Evolutionary conservation across 257 asterid genomes (phyloP), one percentile per base, ranked within the genome.

Genomic region (Solanum neorickii): DNA sequence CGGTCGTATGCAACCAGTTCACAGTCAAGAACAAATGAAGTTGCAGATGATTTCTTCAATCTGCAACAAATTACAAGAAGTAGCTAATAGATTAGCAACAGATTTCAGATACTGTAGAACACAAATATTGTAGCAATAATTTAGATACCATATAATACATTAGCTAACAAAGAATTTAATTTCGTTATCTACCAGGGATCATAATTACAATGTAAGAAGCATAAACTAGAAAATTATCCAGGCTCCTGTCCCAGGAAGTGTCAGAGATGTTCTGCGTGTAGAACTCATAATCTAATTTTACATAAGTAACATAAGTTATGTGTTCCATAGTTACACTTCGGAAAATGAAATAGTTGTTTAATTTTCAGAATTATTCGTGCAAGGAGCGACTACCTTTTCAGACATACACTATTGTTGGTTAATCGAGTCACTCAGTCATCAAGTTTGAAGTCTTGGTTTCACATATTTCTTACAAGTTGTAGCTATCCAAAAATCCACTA

Each of bases 1-100:
- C 96, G 98, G 70, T 96, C 98, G 27, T 91, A 96, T 87, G 99
- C 99, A 90, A 97, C 99, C 90, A 96, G 90, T 91, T 97, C 99
- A 49, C 99, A 97, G 87, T 97, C 99, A 66, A 97, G 98, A 91
- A 96, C 98, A 90, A 96, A 96, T 86, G 99, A 97, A 73, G 91
- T 89, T 44, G 92, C 95, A 76, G 97, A 90, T 35, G 99, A 92
- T 82, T 87, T 89, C 89, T 94, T 95, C 25, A 96, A 90, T 90
- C 99, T 97, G 97, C 94, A 91, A n/a, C 41, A 80, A 86, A 86
- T 68, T 88, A 85, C 56, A 72, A 85, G 62, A 88, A 66, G 68
- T 39, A 85, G 75, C 89, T 65, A 56, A 56, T 18, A 80, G 60
- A 49, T 31, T 82, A 6, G 31, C 69, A 49, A 80, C 18, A 18